Conservation (phyloP, 345 rosid genomes). For the Cardamine occulta region DNA sequence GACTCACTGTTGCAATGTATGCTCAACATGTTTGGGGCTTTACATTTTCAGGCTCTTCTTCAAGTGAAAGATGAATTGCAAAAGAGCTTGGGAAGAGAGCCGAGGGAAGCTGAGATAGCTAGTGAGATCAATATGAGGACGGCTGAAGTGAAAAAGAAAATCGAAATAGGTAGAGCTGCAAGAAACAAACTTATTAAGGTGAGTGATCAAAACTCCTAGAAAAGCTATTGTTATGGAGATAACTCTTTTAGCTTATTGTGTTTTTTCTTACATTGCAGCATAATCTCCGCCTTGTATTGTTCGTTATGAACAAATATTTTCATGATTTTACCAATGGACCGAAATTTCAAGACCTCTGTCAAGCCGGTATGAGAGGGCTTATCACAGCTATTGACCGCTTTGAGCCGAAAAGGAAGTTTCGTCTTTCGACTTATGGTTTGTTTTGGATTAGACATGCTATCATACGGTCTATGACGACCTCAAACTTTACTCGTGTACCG, state of each 20-base stretch:
- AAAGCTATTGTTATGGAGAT: conserved; percentile 6
- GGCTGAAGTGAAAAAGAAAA: conserved; percentile 55
- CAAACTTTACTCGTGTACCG: conserved; percentile 83
- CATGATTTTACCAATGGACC: conserved; percentile 80
- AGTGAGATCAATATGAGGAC: conserved; percentile 51
- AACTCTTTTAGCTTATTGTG: neutral
- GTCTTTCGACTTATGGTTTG: conserved; percentile 83
- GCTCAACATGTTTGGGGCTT: neutral
- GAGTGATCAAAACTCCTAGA: conserved; percentile 4
- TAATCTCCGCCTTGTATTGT: conserved; percentile 91
- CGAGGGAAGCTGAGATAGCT: conserved; percentile 71
- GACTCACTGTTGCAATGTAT: neutral
- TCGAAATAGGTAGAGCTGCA: conserved; percentile 81
- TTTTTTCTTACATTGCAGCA: conserved; percentile 61
- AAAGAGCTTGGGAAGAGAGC: conserved; percentile 60
- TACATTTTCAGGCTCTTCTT: conserved; percentile 56
- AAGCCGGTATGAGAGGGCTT: conserved; percentile 92
- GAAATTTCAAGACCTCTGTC: conserved; percentile 92
- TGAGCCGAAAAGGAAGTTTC: conserved; percentile 74
- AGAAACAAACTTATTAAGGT: conserved; percentile 94
- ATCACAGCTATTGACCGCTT: conserved; percentile 93
- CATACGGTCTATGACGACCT: conserved; percentile 80
- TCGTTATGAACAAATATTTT: conserved; percentile 85
- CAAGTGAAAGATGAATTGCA: conserved; percentile 61
- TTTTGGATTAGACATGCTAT: conserved; percentile 98